These are phyloP conservation scores for Gypsophila paniculata DNA, from an alignment of 179 eudicot genomes.

Conservation along the genomic window DNA sequence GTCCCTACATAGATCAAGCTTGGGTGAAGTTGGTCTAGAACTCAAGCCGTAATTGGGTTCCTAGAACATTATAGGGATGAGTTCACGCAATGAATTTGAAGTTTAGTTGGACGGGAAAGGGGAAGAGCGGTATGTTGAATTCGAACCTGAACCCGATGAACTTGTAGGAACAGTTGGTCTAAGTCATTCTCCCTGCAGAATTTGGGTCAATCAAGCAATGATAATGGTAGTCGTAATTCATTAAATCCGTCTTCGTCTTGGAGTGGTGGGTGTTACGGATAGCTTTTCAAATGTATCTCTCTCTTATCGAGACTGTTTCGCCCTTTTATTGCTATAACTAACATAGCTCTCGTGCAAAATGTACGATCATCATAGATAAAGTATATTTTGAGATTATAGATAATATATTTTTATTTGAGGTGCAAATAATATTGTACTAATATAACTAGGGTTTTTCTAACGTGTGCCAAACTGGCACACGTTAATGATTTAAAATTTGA, in stretches of 20 bases:
- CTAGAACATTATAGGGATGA: conserved; percentile 50
- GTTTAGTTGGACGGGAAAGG: conserved; percentile 24
- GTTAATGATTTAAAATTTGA: too few relatives aligned
- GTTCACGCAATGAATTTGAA: conserved; percentile 35
- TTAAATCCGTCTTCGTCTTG: conserved; percentile 27
- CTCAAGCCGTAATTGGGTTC: conserved; percentile 37
- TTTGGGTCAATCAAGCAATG: conserved; percentile 28
- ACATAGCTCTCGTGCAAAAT: too few relatives aligned
- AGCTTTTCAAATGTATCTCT: too few relatives aligned
- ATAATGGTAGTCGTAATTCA: conserved; percentile 22
- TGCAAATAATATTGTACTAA: too few relatives aligned
- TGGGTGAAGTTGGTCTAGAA: conserved; percentile 37
- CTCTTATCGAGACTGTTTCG: too few relatives aligned
- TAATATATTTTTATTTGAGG: too few relatives aligned
- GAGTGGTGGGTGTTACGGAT: conserved; percentile 30
- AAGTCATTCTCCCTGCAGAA: conserved; percentile 44
- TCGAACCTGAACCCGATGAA: conserved; percentile 33
- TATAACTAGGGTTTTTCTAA: too few relatives aligned
- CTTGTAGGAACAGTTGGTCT: conserved; percentile 54
- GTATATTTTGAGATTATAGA: too few relatives aligned
- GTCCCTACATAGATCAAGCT: too few relatives aligned
- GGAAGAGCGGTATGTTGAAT: conserved; percentile 26
- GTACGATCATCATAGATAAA: too few relatives aligned
- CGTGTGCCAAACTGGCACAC: too few relatives aligned
- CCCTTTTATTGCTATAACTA: too few relatives aligned